Evolutionary conservation across 306 rosid genomes (phyloP), one percentile per base, ranked within the genome.

Genomic region (Vicia villosa): DNA sequence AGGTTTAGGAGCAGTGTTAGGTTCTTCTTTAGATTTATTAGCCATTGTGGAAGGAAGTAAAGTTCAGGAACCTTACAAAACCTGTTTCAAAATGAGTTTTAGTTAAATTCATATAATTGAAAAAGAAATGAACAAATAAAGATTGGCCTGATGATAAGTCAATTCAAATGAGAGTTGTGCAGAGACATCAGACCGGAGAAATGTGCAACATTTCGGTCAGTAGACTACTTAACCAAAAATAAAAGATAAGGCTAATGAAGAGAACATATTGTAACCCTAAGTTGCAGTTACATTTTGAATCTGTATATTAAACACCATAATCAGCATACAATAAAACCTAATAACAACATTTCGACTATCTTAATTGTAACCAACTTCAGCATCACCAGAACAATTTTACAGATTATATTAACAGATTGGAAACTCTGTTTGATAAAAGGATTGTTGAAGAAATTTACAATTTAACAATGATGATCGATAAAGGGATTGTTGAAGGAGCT

Each of bases 21-120:
- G 98, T 77, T 93, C 98, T 78, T 86, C 97, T 77, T 76, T 87
- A 74, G 89, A 69, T 83, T 85, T 87, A 77, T 78, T 86, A 2
- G 58, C 58, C 58, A 47, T 47, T 47, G 11, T 47, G 54, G 21
- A 47, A 47, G 34, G 5, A 30, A 30, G 34, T 30, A 30, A 30
- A 30, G 34, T 30, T 5, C 34, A 30, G 34, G 34, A 30, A 42
- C 21, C 54, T 47, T 7, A 47, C 21, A 6, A 14, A 47, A 17
- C 22, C 22, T 47, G 54, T 15, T 47, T 16, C 6, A 10, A 6
- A 47, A 47, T 47, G 54, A 47, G 9, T 15, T 47, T 16, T 47
- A 7, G 1, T 47, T 47, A 16, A 47, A 14, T 42, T 42, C 16
- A 3, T 42, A 4, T 42, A 5, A 4, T 42, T 42, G 16, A 13